Evolutionary conservation across 148 eudicot species (phyloP), one percentile per base, ranked within the genome.

Genomic region (Amaranthus cruentus): DNA sequence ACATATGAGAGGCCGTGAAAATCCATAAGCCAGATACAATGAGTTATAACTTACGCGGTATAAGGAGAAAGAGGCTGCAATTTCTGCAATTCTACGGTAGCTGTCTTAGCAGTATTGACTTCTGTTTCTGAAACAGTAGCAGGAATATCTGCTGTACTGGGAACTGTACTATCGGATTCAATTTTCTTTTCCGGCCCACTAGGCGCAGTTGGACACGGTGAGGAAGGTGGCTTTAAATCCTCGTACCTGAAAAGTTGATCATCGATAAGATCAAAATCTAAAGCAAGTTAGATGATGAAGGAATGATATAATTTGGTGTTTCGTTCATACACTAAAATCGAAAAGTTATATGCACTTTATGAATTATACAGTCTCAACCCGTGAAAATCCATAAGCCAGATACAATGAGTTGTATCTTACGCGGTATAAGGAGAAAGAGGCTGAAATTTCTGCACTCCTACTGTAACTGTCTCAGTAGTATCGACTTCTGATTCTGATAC

Each of bases 191-290:
- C 73, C 66, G 50, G 75, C 49, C 44, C 62, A 63, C 12, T 60
- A 57, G 84, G 71, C n/a, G 83, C 66, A 47, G 70, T 72, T 57
- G 88, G 89, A 67, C 73, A 78, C 12, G 90, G 88, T 48, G 90
- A 87, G 66, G 85, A 59, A 68, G 96, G 91, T 68, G 91, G 91
- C 69, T 86, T 90, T 55, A 88, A 68, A 76, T 88, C 88, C 47
- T 83, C 90, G 71, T 90, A 90, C 11, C 90, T 79, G 72, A 56
- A 73, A 70, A 51, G 38, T 73, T 21, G 46, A 69, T 42, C 49
- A 15, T 47, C 59, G 66, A 55, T 43, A 54, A 28, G 51, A 62
- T 53, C 52, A 67, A 5, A 66, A 6, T 47, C 15, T 15, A 9
- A 49, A 50, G 42, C 12, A 3, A 15, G 48, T 44, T 67, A 55